phyloP scores from a whole-genome alignment of 371 early-diverging fungal species.

The Batkoa obscura region DNA sequence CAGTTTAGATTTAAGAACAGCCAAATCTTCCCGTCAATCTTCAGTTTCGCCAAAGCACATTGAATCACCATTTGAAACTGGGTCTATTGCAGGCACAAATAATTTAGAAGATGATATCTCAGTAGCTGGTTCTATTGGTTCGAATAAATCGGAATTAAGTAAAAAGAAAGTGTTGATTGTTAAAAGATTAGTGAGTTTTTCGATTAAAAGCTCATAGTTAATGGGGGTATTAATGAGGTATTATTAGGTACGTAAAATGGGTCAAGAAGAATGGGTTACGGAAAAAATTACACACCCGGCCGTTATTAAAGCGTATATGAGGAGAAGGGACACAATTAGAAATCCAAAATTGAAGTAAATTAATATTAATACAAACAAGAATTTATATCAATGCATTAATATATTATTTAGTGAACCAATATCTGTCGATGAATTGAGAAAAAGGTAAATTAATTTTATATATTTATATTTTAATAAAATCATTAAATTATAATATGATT shows the following conservation, averaged over 20 bases:
- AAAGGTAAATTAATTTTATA: background rate
- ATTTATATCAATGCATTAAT: background rate
- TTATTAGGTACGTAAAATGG: conserved; percentile 15
- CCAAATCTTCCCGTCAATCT: too few species aligned
- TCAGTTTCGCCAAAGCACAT: too few species aligned
- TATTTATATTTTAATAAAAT: background rate
- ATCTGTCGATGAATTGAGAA: background rate
- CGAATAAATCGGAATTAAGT: too few species aligned
- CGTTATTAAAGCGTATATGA: conserved; percentile 75
- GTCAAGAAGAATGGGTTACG: conserved; percentile 47
- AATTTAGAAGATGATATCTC: too few species aligned
- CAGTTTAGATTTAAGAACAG: too few species aligned
- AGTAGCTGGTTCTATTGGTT: too few species aligned
- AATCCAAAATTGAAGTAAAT: conserved; percentile 35
- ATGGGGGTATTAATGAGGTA: too few species aligned
- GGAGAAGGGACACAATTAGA: conserved; percentile 66
- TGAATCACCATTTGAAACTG: too few species aligned
- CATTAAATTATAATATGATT: background rate
- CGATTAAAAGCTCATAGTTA: too few species aligned
- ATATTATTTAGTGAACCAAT: background rate
- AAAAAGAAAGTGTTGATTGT: too few species aligned
- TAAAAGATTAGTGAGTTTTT: too few species aligned
- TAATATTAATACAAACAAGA: conserved; percentile 9
- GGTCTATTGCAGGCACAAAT: too few species aligned
- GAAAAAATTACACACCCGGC: conserved; percentile 64